Base-by-base conservation (phyloP, 1,284 basidiomycete species). In the Laetiporus sulphureus region DNA sequence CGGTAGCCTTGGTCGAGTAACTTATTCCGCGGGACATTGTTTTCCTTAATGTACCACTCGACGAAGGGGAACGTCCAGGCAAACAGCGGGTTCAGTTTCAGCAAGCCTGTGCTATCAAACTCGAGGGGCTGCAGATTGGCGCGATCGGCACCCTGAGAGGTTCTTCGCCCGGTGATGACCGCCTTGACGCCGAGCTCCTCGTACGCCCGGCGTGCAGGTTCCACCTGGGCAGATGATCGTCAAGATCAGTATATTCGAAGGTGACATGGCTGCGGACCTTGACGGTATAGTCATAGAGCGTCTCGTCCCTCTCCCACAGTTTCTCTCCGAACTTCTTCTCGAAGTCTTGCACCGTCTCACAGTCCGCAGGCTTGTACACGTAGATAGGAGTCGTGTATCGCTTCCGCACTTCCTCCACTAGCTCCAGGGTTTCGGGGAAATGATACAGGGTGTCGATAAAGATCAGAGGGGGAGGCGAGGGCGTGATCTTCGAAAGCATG, bases 361-460 rank as follows among this genome's bases (percentile, higher is more conserved):
- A 91, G 5, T 74, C 83, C 8, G 78, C 75, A 4, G 95, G 94
- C 51, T 73, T 83, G 72, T 84, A 97, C 8, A 87, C 75, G 62
- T 87, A 75, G 31, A 98, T 71, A 2, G 77, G 72, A 19, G 83
- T 72, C 20, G 72, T 67, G 62, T 99, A 99, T 51, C 74, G 80
- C 54, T 73, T 65, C 56, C 85, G 81, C 10, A 92, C 88, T 25
- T 82, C 80, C 41, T 85, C 75, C 2, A 94, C 86, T 32, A 99
- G 78, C 49, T 85, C 80, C 52, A 95, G 79, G 4, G 95, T 99
- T 68, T 97, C 91, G 2, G 76, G 71, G 65, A 99, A 98, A 69
- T 99, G 96, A 63, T 98, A 94, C 8, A 99, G 75, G 0, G 95
- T 98, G 69, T 99, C 95, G 60, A 96, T 67, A 68, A 97, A 96